Percentiles rank a stretch among this genome's conserved stretches.
Evolutionary conservation across 257 asterid species (phyloP).

Genomic region (Solanum okadae): DNA sequence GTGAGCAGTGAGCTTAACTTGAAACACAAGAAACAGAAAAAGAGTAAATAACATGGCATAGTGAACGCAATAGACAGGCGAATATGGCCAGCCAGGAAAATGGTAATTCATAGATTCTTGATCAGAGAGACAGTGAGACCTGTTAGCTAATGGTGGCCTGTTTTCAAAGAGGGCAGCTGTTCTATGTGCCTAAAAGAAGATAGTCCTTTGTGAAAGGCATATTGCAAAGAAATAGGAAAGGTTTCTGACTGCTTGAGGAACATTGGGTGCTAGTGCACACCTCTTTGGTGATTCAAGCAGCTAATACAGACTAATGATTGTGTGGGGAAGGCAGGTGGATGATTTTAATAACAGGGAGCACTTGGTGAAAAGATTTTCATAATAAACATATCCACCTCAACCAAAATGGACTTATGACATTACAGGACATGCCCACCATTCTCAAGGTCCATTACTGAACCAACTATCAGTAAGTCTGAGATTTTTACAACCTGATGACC

Average conservation of each 20-base stretch:
- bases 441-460: background rate
- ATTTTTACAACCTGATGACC: background rate
- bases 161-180: background rate
- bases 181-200: background rate
- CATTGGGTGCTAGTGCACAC: background rate
- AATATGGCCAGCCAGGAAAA: background rate
- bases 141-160: background rate
- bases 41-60: background rate
- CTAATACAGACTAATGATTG: background rate
- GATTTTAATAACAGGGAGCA: background rate
- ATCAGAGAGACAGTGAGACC: background rate
- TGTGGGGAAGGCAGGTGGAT: background rate
- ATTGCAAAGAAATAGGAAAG: background rate
- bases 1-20: background rate
- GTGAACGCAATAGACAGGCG: background rate
- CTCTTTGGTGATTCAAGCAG: background rate
- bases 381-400: background rate
- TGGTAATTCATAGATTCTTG: background rate
- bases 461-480: background rate
- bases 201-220: background rate
- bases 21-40: background rate
- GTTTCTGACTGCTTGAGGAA: background rate
- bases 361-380: background rate
- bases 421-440: background rate
- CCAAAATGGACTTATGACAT: background rate